Base-by-base conservation (phyloP, 1,139 yeast genomes). In the Suhomyces taliae region DNA sequence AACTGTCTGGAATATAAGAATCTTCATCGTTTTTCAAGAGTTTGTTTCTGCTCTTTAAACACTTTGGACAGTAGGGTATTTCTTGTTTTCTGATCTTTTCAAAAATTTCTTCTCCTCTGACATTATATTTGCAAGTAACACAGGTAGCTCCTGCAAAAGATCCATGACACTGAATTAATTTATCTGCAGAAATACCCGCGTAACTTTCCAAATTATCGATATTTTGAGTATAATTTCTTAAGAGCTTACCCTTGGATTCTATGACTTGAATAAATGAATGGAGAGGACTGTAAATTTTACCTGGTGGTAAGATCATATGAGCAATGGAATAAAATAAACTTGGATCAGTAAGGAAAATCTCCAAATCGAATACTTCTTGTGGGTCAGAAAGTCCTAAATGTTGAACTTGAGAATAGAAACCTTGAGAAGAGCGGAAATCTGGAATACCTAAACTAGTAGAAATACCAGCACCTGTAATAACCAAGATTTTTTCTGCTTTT, bases 401-500 rank as follows among this genome's bases (percentile, higher is more conserved):
- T 46, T 78, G 76, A 52, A 93, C 79, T 59, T 81, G 80, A 2
- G 90, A 77, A 65, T 93, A 93, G 50, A 93, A 82, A 39, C 99
- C 99, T 53, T 87, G 76, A 8, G 90, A 83, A 0, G 97, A 90
- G 60, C 99, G 79, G 69, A 93, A 93, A 67, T 93, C 99, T 0
- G 98, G 97, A 47, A 91, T 91, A 1, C 97, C 98, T 49, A 91
- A 70, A 34, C 91, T 83, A 5, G 97, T 91, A 14, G 97, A 89
- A 39, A 93, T 90, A 15, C 99, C 99, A 0, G 99, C 99, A 6
- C 99, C 99, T 0, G 97, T 90, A 27, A 93, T 70, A 1, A 93
- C 95, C 51, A 93, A 60, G 19, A 93, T 79, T 47, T 83, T 85
- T 15, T 76, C 63, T 62, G 95, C 82, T 9, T 69, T 69, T 15